Evolutionary conservation across 495 filamentous ascomycete species (phyloP).

Genomic region (Xylaria venustula): DNA sequence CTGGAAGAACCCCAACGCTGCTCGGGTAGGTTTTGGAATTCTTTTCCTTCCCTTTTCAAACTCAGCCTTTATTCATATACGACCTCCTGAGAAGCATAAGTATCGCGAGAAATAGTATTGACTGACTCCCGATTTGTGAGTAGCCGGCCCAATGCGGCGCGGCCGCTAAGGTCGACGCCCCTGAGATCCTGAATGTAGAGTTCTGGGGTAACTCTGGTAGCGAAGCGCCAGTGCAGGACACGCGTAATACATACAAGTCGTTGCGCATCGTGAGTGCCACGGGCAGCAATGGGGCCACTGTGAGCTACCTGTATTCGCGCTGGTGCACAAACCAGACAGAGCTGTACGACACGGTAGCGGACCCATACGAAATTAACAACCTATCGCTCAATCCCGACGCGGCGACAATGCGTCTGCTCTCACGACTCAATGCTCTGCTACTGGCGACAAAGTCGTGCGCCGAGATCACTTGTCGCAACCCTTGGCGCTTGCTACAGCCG

Average conservation of each 20-base stretch:
- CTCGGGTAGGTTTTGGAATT: too few species aligned
- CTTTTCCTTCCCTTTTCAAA: too few species aligned
- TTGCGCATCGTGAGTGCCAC: constrained; percentile 33
- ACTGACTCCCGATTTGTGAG: too few species aligned
- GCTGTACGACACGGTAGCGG: constrained; percentile 36
- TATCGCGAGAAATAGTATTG: too few species aligned
- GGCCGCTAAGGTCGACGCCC: too few species aligned
- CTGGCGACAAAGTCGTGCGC: constrained; percentile 54
- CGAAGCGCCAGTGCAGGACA: constrained; percentile 34
- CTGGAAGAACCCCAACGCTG: constrained; percentile 1
- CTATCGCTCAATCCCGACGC: background rate
- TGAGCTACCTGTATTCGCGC: constrained; percentile 49
- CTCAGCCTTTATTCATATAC: too few species aligned
- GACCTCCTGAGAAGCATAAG: too few species aligned
- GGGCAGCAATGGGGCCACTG: too few species aligned
- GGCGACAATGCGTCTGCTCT: constrained; percentile 14
- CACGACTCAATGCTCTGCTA: constrained; percentile 49
- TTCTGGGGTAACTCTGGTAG: constrained; percentile 46
- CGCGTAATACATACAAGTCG: constrained; percentile 51
- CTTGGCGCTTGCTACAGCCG: constrained; percentile 47
- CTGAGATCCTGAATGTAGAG: constrained; percentile 43
- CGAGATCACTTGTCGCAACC: constrained; percentile 42
- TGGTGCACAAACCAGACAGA: constrained; percentile 54
- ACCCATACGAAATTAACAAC: constrained; percentile 15
- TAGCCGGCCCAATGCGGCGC: too few species aligned